Evolutionary conservation across 2,329 filamentous ascomycete species (phyloP), one percentile per base, ranked within the genome.

Genomic region (Leptodontidium sp.): DNA sequence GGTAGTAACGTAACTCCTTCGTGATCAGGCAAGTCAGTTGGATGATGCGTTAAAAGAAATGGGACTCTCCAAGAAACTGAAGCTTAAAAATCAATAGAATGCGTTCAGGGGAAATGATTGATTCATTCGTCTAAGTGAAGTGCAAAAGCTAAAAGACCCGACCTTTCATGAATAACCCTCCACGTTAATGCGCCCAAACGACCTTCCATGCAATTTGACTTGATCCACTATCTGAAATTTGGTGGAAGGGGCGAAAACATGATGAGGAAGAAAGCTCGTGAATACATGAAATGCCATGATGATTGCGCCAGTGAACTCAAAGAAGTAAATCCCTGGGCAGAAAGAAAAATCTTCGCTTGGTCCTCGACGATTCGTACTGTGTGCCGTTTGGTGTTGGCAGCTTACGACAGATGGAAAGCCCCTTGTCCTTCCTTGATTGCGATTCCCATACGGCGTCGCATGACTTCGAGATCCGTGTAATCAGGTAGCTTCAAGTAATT

Each of bases 401-500:
- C 69, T 72, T 86, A 97, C 70, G 94, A 97, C 73, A 99, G 85
- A 82, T 98, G 96, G 87, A 99, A 99, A 70, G 97, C 96, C 38
- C 96, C 96, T 80, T 99, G 96, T 29, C 96, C 96, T 83, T 99
- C 97, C 80, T 90, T 92, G 79, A 97, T 97, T 32, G 96, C 97
- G 72, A 91, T 91, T 72, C 88, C 89, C 65, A 99, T 85, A 79
- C 93, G 93, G 78, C 91, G 87, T 77, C 87, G 90, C 81, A 99
- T 89, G 63, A 91, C 86, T 1, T 93, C 88, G 71, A 97, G 83
- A 74, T 84, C 89, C 73, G 90, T 95, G 81, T 99, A 99, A 81
- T 99, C 93, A 24, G 96, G 96, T 77, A 99, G 87, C 82, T 99
- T 99, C 76, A 99, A 88, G 79, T 99, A 99, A 81, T 99, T 99